Percentiles rank a stretch among this genome's conserved stretches.
Conservation (phyloP, 345 rosid species). For the Pugionium cornutum region DNA sequence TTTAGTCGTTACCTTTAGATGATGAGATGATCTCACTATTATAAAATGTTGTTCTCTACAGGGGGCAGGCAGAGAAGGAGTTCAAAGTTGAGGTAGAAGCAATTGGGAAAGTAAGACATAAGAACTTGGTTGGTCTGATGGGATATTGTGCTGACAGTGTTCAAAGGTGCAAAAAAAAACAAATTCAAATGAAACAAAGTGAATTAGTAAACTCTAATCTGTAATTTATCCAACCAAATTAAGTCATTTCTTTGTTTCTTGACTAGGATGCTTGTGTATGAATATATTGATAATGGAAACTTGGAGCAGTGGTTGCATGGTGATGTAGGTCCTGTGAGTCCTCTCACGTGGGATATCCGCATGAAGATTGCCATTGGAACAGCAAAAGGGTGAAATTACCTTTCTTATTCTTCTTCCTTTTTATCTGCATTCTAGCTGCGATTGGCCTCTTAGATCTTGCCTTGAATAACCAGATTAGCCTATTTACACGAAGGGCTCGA, state of each 20-base stretch:
- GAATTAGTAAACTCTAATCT: neutral
- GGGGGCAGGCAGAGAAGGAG: constrained; percentile 98
- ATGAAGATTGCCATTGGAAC: constrained; percentile 93
- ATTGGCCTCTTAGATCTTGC: neutral
- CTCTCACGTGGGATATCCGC: constrained; percentile 86
- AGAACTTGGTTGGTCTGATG: constrained; percentile 88
- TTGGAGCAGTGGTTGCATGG: constrained; percentile 99
- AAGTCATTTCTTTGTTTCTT: neutral
- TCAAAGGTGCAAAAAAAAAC: constrained; percentile 56
- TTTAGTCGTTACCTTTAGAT: constrained; percentile 29
- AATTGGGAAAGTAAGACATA: constrained; percentile 94
- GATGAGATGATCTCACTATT: constrained; percentile 18
- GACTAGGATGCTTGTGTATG: constrained; percentile 90
- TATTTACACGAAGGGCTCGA: constrained; percentile 95
- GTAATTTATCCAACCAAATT: neutral
- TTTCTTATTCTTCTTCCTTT: neutral
- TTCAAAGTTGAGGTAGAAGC: constrained; percentile 95
- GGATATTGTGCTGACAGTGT: constrained; percentile 88
- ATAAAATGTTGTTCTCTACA: constrained; percentile 28
- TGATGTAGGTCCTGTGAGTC: constrained; percentile 83
- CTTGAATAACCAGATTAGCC: constrained; percentile 62
- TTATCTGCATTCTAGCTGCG: neutral
- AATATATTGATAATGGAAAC: constrained; percentile 87
- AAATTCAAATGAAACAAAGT: neutral
- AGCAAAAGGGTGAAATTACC: constrained; percentile 63